Evolutionary conservation across 2,329 filamentous ascomycete genomes (phyloP), one percentile per base, ranked within the genome.

Genomic region (Fusarium staphyleae): DNA sequence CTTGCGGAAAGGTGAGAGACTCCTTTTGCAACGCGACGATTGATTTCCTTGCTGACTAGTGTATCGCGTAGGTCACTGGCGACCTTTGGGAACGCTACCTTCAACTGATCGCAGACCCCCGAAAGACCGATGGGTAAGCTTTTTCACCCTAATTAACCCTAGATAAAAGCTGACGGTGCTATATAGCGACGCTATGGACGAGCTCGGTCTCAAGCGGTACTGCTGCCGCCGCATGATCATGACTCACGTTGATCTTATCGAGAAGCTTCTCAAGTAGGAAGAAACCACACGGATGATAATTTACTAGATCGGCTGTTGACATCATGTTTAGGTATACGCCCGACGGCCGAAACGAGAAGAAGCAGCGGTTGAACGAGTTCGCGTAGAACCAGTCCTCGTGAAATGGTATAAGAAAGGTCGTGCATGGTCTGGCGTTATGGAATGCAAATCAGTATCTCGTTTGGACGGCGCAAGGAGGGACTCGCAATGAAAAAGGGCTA

Each of bases 161-260:
- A 28, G 29, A 29, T 3, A 11, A 6, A 22, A 43, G 26, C 71
- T 76, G 52, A 77, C 59, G 18, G 12, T 39, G 3, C 19, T 26
- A 16, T 24, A 6, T 15, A 97, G 95, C 70, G 92, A 97, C 73
- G 95, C 93, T 34, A 96, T 99, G 89, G 93, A 98, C 75, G 85
- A 92, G 72, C 87, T 99, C 46, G 92, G 92, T 50, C 89, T 96
- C 70, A 93, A 91, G 77, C 87, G 95, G 67, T 99, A 99, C 81
- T 99, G 95, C 84, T 99, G 95, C 80, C 90, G 95, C 67, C 89
- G 95, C 70, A 99, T 99, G 95, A 87, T 99, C 75, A 97, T 99
- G 90, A 99, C 95, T 55, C 95, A 99, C 77, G 95, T 99, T 69
- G 95, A 99, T 74, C 82, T 99, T 58, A 97, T 99, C 68, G 95